A percentile compares a stretch with the other conserved stretches of the same genome.
These are phyloP conservation scores for Candida namnaoensis DNA, from an alignment of 805 yeast species.

Conservation along the genomic window DNA sequence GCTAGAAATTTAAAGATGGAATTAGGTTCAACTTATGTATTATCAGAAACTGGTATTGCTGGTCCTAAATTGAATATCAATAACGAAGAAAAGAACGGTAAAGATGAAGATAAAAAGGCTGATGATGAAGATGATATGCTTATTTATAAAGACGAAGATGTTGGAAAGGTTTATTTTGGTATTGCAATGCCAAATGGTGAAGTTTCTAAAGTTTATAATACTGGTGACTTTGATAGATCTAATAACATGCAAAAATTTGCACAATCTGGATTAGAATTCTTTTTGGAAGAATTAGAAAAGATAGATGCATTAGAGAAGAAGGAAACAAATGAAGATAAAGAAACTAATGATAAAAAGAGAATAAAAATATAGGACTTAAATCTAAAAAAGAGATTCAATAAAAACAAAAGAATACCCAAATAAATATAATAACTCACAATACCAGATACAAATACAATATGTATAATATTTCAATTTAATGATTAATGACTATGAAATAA, in stretches of 20 bases:
- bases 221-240: conserved; percentile 45
- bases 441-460: too few species aligned
- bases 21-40: conserved; percentile 72
- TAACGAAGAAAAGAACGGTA: conserved; percentile 22
- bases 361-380: neutral
- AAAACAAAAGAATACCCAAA: too few species aligned
- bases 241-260: conserved; percentile 76
- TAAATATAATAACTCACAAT: too few species aligned
- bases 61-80: conserved; percentile 45
- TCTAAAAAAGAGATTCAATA: too few species aligned
- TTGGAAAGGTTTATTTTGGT: conserved; percentile 69
- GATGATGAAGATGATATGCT: conserved; percentile 1
- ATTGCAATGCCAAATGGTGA: conserved; percentile 59
- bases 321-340: neutral
- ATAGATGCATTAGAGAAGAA: conserved; percentile 3
- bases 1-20: conserved; percentile 77
- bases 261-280: conserved; percentile 48
- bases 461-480: too few species aligned
- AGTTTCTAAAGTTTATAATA: conserved; percentile 31
- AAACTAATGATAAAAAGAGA: neutral
- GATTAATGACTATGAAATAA: too few species aligned
- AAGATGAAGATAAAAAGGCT: conserved; percentile 7
- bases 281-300: conserved; percentile 38
- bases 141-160: conserved; percentile 23
- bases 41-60: conserved; percentile 85